Base-by-base conservation (phyloP, 208 protist species). In the Perkinsela sp. region DNA sequence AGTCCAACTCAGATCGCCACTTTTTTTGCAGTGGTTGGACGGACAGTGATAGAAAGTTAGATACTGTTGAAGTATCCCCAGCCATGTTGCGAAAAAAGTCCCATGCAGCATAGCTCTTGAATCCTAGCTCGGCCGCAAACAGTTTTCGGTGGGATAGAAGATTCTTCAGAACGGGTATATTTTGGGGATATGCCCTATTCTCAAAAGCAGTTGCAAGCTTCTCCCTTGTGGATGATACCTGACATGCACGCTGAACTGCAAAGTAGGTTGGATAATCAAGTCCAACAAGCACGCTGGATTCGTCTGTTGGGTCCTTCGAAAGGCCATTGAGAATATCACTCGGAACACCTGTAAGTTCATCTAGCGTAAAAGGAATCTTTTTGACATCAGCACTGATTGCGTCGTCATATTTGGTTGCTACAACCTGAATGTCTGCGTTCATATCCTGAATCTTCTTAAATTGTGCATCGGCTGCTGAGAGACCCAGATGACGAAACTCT, bases 251-350 rank as follows among this genome's bases (percentile, higher is more conserved):
- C 84, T 88, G 83, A 29, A 90, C 79, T 1, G 74, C 81, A 74
- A 87, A 88, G 76, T 82, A 88, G 13, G 85, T 90, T 30, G 85
- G 82, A 70, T 88, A 88, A 73, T 90, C 85, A 76, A 88, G 81
- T 70, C 83, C 85, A 32, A 86, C 74, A 13, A 80, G 76, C 67
- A 72, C 79, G 57, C 69, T 72, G 30, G 28, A 28, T 1, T 76
- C 80, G 2, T 66, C 71, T 32, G 75, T 78, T 31, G 76, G 71
- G 30, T 67, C 32, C 31, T 70, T 78, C 68, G 74, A 75, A 31
- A 88, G 74, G 28, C 68, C 30, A 32, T 66, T 70, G 30, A 86
- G 32, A n/a, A 83, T 32, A 65, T 30, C 72, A 57, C 79, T 78
- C n/a, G 82, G 77, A 28, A 88, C 80, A 28, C 85, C 82, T 65